A percentile compares a stretch with the other conserved stretches of the same genome.
These are phyloP conservation scores for Dipteronia dyeriana DNA, from an alignment of 345 rosid species.

Conservation along the genomic window DNA sequence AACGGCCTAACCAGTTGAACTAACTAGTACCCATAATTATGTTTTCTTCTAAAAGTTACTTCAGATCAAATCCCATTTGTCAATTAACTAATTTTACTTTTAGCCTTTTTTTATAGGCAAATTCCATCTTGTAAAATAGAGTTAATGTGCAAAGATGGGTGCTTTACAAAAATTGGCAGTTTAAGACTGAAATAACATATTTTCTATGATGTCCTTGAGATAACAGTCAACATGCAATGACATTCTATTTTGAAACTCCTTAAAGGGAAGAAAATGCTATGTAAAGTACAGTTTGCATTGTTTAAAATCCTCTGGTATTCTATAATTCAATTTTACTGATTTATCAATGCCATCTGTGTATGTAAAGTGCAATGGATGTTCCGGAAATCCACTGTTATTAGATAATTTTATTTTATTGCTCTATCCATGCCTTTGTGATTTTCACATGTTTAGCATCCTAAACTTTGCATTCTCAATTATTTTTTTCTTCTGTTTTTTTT, in stretches of 20 bases:
- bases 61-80: not conserved
- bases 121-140: not conserved
- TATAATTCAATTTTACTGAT: not conserved
- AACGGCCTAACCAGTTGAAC: not conserved
- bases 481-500: not conserved
- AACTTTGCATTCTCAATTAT: not conserved
- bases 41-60: not conserved
- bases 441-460: not conserved
- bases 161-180: not conserved
- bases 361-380: not conserved
- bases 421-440: conserved; percentile 2
- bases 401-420: not conserved
- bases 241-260: not conserved
- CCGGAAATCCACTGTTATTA: not conserved
- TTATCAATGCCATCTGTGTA: not conserved
- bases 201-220: not conserved
- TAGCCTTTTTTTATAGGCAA: not conserved
- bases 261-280: not conserved
- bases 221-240: not conserved
- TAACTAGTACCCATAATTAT: not conserved
- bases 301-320: not conserved
- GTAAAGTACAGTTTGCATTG: not conserved
- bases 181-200: conserved; percentile 1
- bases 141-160: not conserved
- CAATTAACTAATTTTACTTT: not conserved